phyloP scores from a whole-genome alignment of 2,329 filamentous ascomycete species.

The Lasiodiplodia gonubiensis region DNA sequence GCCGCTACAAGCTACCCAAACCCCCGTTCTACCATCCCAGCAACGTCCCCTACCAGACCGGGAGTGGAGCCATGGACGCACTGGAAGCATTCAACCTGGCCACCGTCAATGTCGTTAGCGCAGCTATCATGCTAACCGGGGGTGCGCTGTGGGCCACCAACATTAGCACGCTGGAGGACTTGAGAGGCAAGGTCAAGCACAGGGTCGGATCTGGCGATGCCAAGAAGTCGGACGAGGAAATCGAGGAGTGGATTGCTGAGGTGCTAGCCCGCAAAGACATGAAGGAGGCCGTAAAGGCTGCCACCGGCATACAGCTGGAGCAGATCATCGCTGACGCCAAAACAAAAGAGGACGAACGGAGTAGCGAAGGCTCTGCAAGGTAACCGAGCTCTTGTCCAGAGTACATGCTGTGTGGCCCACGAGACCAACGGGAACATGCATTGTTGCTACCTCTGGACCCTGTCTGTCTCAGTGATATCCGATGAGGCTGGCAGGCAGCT shows the following conservation, averaged over 20 bases:
- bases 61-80: conserved; percentile 74
- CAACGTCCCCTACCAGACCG: conserved; percentile 50
- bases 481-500: conserved; percentile 10
- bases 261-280: conserved; percentile 56
- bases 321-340: conserved; percentile 24
- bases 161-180: conserved; percentile 63
- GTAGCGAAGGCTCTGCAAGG: conserved; percentile 27
- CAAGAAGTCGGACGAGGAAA: conserved; percentile 59
- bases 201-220: conserved; percentile 50
- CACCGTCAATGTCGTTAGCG: conserved; percentile 80
- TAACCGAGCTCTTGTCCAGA: not conserved
- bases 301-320: conserved; percentile 37
- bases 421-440: not conserved
- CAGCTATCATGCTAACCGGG: conserved; percentile 76
- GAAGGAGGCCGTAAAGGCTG: conserved; percentile 38
- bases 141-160: conserved; percentile 79
- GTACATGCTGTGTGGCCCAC: not conserved
- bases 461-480: conserved; percentile 15
- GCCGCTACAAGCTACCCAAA: conserved; percentile 64
- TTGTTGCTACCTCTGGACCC: not conserved
- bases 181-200: conserved; percentile 62
- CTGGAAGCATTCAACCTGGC: conserved; percentile 83
- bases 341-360: conserved; percentile 25
- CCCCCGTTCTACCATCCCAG: conserved; percentile 76
- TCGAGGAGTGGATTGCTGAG: conserved; percentile 59